These are phyloP conservation scores for Solanum etuberosum DNA, from an alignment of 257 asterid genomes.

Conservation along the genomic window DNA sequence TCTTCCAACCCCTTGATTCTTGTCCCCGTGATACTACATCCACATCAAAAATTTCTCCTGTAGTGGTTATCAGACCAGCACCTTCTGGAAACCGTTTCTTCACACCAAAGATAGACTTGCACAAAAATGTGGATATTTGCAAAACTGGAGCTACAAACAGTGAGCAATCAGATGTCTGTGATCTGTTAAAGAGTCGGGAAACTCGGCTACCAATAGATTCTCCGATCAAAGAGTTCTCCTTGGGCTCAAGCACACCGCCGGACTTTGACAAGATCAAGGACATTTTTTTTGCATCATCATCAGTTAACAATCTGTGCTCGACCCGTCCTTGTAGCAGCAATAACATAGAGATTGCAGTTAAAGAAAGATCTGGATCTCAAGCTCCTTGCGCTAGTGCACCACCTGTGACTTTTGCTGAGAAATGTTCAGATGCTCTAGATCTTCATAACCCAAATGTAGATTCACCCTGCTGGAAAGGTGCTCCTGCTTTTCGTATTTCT, in stretches of 20 bases:
- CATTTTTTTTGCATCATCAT: not conserved
- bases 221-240: constrained; percentile 19
- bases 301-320: not conserved
- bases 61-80: constrained; percentile 75
- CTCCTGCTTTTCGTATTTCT: constrained; percentile 47
- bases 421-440: constrained; percentile 50
- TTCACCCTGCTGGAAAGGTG: constrained; percentile 99
- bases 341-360: constrained; percentile 5
- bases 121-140: constrained; percentile 12
- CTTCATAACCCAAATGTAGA: constrained; percentile 55
- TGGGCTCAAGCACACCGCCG: constrained; percentile 14
- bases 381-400: constrained; percentile 23
- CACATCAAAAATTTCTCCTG: constrained; percentile 38
- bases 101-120: constrained; percentile 15
- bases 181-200: constrained; percentile 26
- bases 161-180: constrained; percentile 15
- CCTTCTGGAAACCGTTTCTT: constrained; percentile 17
- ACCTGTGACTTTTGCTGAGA: constrained; percentile 25
- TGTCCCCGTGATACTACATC: constrained; percentile 29
- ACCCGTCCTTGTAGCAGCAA: constrained; percentile 17
- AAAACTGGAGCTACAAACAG: constrained; percentile 13
- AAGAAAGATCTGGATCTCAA: constrained; percentile 26
- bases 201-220: constrained; percentile 12
- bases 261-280: constrained; percentile 22
- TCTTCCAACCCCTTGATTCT: constrained; percentile 17